These are phyloP conservation scores for Podila minutissima DNA, from an alignment of 192 early-diverging fungal species.

Conservation along the genomic window DNA sequence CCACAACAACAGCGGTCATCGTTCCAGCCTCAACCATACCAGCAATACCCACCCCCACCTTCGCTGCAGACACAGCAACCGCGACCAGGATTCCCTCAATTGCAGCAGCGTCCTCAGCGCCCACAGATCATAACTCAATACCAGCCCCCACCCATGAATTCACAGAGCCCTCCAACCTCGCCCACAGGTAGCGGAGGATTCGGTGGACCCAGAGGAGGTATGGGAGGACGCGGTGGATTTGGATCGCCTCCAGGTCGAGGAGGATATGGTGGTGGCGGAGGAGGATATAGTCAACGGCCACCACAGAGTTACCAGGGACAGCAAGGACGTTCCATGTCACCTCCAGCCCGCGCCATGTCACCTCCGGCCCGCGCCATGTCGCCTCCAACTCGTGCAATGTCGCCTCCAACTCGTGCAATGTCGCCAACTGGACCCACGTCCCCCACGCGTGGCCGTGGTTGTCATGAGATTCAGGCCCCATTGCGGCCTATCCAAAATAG, in stretches of 20 bases:
- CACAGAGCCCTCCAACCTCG: not conserved
- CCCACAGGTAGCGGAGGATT: not conserved
- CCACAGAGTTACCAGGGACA: not conserved
- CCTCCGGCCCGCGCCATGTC: not conserved
- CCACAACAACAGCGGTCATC: constrained; percentile 2
- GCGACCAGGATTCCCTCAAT: not conserved
- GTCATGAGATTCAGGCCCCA: constrained; percentile 8
- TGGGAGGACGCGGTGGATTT: not conserved
- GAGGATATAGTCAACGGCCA: not conserved
- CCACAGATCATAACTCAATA: not conserved
- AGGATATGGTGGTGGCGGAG: not conserved
- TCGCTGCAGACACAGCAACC: not conserved
- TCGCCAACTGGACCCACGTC: not conserved
- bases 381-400: not conserved
- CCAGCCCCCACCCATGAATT: not conserved
- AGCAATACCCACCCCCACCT: not conserved
- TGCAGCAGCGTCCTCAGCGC: not conserved
- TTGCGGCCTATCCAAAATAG: not conserved
- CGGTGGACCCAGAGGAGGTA: not conserved
- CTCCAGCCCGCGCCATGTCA: not conserved
- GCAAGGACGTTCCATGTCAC: not conserved
- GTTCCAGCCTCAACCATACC: not conserved
- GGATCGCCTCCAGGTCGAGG: not conserved
- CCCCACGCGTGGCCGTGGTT: not conserved
- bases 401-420: not conserved